Percentiles rank a stretch among this genome's conserved stretches.
phyloP scores from a whole-genome alignment of 352 stramenopile species.

The Pythium guiyangense region DNA sequence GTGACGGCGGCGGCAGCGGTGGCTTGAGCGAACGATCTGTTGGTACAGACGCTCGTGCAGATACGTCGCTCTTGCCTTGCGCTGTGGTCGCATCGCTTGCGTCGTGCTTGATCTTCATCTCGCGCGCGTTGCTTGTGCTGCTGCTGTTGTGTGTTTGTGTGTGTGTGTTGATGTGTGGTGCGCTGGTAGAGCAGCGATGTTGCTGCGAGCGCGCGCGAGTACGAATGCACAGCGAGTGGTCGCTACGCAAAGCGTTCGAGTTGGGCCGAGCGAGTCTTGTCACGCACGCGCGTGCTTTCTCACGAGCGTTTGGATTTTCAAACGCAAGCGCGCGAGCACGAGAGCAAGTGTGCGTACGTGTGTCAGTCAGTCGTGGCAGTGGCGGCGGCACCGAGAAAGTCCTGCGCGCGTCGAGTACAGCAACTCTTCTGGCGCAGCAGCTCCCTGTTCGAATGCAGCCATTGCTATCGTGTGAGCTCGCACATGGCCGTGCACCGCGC shows the following conservation, averaged over 20 bases:
- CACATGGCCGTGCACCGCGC: too few species aligned
- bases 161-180: not conserved
- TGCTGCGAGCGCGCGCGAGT: not conserved
- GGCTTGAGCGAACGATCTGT: not conserved
- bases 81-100: too few species aligned
- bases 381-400: not conserved
- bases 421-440: too few species aligned
- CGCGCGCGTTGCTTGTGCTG: not conserved
- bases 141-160: too few species aligned
- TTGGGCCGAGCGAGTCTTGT: not conserved
- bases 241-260: slow-evolving; percentile 1
- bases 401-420: not conserved
- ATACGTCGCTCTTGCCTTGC: too few species aligned
- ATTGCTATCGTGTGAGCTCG: too few species aligned
- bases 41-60: too few species aligned
- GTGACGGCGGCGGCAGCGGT: slow-evolving; percentile 1
- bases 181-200: not conserved
- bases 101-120: slow-evolving; percentile 35
- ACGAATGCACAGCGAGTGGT: not conserved
- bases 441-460: too few species aligned
- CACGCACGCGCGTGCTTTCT: not conserved
- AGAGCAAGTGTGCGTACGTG: not conserved
- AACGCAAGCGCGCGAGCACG: not conserved
- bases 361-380: not conserved
- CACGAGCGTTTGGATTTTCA: slow-evolving; percentile 1